phyloP scores from a whole-genome alignment of 305 asterid species.

The Fraxinus dipetala region DNA sequence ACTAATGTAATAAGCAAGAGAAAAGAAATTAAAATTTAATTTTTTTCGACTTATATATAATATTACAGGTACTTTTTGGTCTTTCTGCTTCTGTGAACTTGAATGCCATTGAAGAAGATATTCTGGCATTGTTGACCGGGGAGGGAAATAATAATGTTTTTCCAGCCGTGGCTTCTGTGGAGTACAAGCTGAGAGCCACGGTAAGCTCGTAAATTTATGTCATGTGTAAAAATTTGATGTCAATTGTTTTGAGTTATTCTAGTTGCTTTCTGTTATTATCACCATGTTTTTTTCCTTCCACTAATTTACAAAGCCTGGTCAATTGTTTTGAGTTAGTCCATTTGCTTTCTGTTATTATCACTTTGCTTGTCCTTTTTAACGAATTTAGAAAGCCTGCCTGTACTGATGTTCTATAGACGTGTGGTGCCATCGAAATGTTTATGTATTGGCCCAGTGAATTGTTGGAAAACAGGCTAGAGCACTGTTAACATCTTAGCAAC shows the following conservation, averaged over 20 bases:
- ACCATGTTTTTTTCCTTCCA: neutral
- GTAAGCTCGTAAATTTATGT: constrained; percentile 35
- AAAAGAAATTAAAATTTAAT: neutral
- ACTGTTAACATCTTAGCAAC: neutral
- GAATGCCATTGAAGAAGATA: constrained; percentile 69
- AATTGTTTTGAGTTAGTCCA: neutral
- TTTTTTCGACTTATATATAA: neutral
- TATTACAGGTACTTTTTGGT: constrained; percentile 77
- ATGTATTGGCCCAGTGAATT: neutral
- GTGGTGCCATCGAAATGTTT: neutral
- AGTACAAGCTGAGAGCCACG: constrained; percentile 81
- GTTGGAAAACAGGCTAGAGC: neutral
- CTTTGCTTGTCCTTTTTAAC: neutral
- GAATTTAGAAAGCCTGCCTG: neutral
- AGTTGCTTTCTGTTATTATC: neutral
- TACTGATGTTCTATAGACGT: neutral
- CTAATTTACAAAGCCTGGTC: neutral
- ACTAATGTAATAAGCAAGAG: neutral
- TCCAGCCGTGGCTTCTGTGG: constrained; percentile 71
- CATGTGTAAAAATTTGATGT: neutral
- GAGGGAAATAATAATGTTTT: constrained; percentile 38
- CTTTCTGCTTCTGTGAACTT: constrained; percentile 63
- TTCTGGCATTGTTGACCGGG: constrained; percentile 52
- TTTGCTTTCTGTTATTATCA: constrained; percentile 17
- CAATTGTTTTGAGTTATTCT: neutral